phyloP scores from a whole-genome alignment of 805 yeast species.

The Pichia gijzeniarum region DNA sequence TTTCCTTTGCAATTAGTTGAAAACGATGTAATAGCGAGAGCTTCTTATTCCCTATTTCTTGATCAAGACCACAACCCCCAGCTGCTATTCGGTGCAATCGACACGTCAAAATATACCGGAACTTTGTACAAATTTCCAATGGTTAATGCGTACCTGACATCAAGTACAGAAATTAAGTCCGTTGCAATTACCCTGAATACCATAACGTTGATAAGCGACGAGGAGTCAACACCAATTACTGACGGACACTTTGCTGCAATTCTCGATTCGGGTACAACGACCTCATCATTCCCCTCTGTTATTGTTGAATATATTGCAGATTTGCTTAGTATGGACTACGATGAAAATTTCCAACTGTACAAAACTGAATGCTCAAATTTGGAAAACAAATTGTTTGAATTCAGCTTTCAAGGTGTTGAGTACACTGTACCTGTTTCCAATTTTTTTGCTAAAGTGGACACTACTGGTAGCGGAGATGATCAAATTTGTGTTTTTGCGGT shows the following conservation, averaged over 20 bases:
- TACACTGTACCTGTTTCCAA: slow-evolving; percentile 43
- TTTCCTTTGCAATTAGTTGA: slow-evolving; percentile 55
- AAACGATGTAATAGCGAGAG: slow-evolving; percentile 48
- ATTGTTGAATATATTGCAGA: slow-evolving; percentile 22
- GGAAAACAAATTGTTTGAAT: slow-evolving; percentile 28
- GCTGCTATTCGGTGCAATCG: slow-evolving; percentile 67
- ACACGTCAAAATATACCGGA: slow-evolving; percentile 55
- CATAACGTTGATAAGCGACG: slow-evolving; percentile 3
- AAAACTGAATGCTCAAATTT: slow-evolving; percentile 35
- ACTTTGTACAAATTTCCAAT: slow-evolving; percentile 42
- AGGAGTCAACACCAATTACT: slow-evolving; percentile 13
- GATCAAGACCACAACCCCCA: slow-evolving; percentile 43
- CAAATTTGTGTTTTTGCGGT: slow-evolving; percentile 42
- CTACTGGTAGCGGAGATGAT: slow-evolving; percentile 17
- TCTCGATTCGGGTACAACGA: slow-evolving; percentile 55
- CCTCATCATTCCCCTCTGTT: slow-evolving; percentile 37
- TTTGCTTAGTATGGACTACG: slow-evolving; percentile 37
- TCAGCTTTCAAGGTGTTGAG: slow-evolving; percentile 52
- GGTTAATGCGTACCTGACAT: slow-evolving; percentile 31
- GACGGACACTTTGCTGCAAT: slow-evolving; percentile 35
- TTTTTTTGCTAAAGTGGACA: slow-evolving; percentile 16
- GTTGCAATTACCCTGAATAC: slow-evolving; percentile 20
- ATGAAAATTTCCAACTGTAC: slow-evolving; percentile 38
- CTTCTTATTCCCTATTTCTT: slow-evolving; percentile 58
- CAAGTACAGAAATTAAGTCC: slow-evolving; percentile 40